phyloP scores from a whole-genome alignment of 768 basidiomycete species.

The Podaxis rugospora region DNA sequence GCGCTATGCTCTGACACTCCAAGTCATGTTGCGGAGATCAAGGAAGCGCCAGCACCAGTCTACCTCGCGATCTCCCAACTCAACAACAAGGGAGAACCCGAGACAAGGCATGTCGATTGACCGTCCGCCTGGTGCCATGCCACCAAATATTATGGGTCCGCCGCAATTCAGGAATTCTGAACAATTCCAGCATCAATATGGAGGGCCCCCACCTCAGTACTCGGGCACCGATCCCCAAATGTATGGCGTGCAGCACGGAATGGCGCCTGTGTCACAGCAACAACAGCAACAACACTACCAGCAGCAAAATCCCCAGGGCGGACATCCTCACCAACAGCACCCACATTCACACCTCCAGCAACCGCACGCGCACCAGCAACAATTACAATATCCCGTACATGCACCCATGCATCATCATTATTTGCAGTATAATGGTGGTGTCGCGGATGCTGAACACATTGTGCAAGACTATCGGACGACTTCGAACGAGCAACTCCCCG shows the following conservation, averaged over 20 bases:
- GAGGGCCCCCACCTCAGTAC: conserved; percentile 31
- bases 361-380: conserved; percentile 20
- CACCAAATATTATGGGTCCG: conserved; percentile 22
- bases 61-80: conserved; percentile 56
- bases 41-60: conserved; percentile 56
- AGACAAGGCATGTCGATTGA: conserved; percentile 43
- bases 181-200: conserved; percentile 56
- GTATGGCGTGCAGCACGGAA: conserved; percentile 19
- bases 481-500: conserved; percentile 70
- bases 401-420: conserved; percentile 17
- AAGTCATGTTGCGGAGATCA: conserved; percentile 81
- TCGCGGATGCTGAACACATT: conserved; percentile 58
- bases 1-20: conserved; percentile 86
- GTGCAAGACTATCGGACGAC: conserved; percentile 74
- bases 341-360: conserved; percentile 12
- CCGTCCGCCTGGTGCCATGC: conserved; percentile 23
- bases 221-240: conserved; percentile 25
- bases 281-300: conserved; percentile 22
- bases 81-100: conserved; percentile 20
- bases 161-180: conserved; percentile 40
- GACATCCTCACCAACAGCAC: conserved; percentile 9
- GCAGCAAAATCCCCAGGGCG: conserved; percentile 14
- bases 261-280: conserved; percentile 15
- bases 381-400: conserved; percentile 20
- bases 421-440: conserved; percentile 11